Base-by-base conservation (phyloP, 768 basidiomycete genomes). In the Pleurotus sapidus region DNA sequence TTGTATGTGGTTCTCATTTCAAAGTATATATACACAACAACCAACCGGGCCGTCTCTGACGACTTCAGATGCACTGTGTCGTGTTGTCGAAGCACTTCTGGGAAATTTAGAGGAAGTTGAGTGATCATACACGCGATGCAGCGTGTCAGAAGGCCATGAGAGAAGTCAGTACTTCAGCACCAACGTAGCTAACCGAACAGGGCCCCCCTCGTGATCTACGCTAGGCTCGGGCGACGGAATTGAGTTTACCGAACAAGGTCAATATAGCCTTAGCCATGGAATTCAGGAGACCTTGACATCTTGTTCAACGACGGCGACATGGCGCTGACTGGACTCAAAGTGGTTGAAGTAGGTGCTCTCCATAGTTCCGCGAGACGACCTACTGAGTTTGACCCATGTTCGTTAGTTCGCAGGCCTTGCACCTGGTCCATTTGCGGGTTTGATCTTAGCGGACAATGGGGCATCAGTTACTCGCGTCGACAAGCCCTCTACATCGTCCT, bases 391-490 rank as follows among this genome's bases (percentile, higher is more conserved):
- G 7, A 23, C n/a, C 47, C 49, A n/a, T 39, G 18, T 58, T 18
- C 23, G 47, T 12, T 61, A 93, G 88, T 91, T 93, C 64, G 91
- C 86, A 24, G 91, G 91, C 27, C 77, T 93, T 24, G 91, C 91
- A 3, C 91, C 91, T 1, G 91, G 83, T 0, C 91, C 91, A 0
- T 93, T 90, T 62, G 84, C 89, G 7, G 89, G 89, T 25, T 77
- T 93, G 43, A 67, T 93, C 46, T 79, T 94, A 34, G 85, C 90
- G 1, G 91, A 93, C 70, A 85, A 87, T 63, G 91, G 91, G 3
- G 91, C 91, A 37, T 79, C 79, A 46, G 91, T 93, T 40, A 81
- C 82, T 17, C 86, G 91, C 27, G 77, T 94, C 50, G 91, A 94
- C 75, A 77, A 79, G 47, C 83, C 82, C n/a, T 71, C 70, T 5